Base-by-base conservation (phyloP, 306 rosid species). In the Cucurbita pepo region DNA sequence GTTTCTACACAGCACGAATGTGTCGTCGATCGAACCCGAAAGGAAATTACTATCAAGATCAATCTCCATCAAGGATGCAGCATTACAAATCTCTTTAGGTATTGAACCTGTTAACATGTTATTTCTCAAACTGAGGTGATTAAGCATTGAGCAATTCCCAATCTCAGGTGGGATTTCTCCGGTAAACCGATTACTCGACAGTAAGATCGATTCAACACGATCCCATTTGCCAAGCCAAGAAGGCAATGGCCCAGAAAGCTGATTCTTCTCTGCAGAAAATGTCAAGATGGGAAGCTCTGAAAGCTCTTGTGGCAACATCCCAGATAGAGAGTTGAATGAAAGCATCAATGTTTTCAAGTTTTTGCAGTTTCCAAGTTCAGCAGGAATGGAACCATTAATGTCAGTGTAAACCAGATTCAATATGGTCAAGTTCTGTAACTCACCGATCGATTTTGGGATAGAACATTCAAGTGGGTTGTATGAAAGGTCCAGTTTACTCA, bases 151-250 rank as follows among this genome's bases (percentile, higher is more conserved):
- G 57, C 99, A 95, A 76, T 95, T 84, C 75, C 99, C 99, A 76
- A 95, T 90, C 80, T 91, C 87, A 45, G 87, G 84, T 16, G 99
- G 99, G 75, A 95, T 91, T 71, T 34, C 48, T 62, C 96, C 97
- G 0, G 86, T 85, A 75, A 95, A 89, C 15, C 22, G 76, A 79
- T 95, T 95, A 8, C 81, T 78, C 0, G 95, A 88, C 7, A 95
- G 90, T 82, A 89, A 77, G 15, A 95, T 77, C 5, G 93, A 79
- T 8, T 79, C 79, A 10, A 86, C 80, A 60, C 55, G 75, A 22
- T 56, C 78, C 97, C 95, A 95, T 37, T 81, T 88, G 8, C 97
- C 97, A 18, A 95, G 81, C 99, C 99, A 95, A 72, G 87, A 61
- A 69, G 99, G 97, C 81, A 95, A 72, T 53, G 81, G 47, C 34